Evolutionary conservation across 805 yeast species (phyloP), one percentile per base, ranked within the genome.

Genomic region (Pichia thaimueangensis): DNA sequence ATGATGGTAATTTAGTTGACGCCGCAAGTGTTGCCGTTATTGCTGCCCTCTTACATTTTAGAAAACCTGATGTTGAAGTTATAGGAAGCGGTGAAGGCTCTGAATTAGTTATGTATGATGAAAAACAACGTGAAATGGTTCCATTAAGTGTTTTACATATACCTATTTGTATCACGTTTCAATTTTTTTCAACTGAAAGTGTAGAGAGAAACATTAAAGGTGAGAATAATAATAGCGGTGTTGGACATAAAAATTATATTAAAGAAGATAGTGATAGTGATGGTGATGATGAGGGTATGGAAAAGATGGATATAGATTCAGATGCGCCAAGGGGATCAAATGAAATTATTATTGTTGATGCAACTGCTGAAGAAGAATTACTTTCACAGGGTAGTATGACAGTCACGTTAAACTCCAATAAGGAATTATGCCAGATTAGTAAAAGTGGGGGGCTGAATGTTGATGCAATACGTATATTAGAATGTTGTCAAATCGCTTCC

Each of bases 1-100:
- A 78, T 56, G 98, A 93, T 62, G 98, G 98, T 32, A 94, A 94
- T 16, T 73, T 93, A 37, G 80, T 89, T 31, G 98, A 93, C 61
- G 84, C 87, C 6, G 82, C 91, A 32, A 86, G 96, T 63, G 71
- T 88, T 43, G 97, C 93, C 0, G 96, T 87, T 7, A 82, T 87
- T 74, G 76, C 91, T 7, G 95, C 86, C 0, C 68, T 93, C 42
- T 69, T 81, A 50, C 96, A 89, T 59, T 93, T 78, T 62, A 76
- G 75, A 43, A 81, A 85, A 53, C 95, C 95, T 10, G 96, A 89
- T 60, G 74, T 87, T 25, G 75, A 88, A 2, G 78, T 88, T 9
- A 70, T 71, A 33, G 83, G 82, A 12, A 47, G 45, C 23, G 45
- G 45, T 4, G 47, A 45, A 29, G 50, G 48, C 17, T 80, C 78